These are phyloP conservation scores for Lyophyllum atratum DNA, from an alignment of 768 basidiomycete species.

Conservation along the genomic window DNA sequence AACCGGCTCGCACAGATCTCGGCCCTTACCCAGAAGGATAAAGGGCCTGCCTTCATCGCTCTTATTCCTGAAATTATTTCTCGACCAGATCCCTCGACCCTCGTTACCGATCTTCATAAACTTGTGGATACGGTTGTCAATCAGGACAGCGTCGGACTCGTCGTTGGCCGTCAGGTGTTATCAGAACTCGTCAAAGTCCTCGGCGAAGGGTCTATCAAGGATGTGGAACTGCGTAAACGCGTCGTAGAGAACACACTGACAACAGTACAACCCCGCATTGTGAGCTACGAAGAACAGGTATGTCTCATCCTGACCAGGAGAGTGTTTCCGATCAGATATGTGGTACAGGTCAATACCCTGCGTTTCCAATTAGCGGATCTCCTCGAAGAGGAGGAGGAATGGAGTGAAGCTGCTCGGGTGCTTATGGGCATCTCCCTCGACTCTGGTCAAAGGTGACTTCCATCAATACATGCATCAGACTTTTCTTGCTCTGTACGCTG, in stretches of 20 bases:
- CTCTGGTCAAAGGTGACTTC: slow-evolving; percentile 77
- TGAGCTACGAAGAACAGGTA: slow-evolving; percentile 96
- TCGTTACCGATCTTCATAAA: slow-evolving; percentile 61
- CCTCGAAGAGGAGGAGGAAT: slow-evolving; percentile 88
- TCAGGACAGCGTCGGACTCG: slow-evolving; percentile 79
- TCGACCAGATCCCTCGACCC: slow-evolving; percentile 42
- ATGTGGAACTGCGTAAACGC: slow-evolving; percentile 61
- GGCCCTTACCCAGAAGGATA: slow-evolving; percentile 79
- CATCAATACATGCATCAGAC: background rate
- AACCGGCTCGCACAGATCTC: slow-evolving; percentile 62
- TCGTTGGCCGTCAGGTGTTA: slow-evolving; percentile 86
- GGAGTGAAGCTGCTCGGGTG: slow-evolving; percentile 89
- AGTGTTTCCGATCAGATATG: background rate
- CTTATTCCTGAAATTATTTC: slow-evolving; percentile 70
- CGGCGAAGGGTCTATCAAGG: slow-evolving; percentile 52
- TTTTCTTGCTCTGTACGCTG: background rate
- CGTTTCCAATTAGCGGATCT: slow-evolving; percentile 91
- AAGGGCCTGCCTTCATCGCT: slow-evolving; percentile 71
- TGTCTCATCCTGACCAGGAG: slow-evolving; percentile 20
- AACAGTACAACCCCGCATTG: slow-evolving; percentile 74
- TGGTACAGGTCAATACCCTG: slow-evolving; percentile 70
- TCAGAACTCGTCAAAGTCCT: slow-evolving; percentile 80
- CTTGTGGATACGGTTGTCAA: slow-evolving; percentile 83
- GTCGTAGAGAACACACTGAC: slow-evolving; percentile 77
- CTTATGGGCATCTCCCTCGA: slow-evolving; percentile 93